phyloP scores from a whole-genome alignment of 805 yeast genomes.

The Cyberlindnera nakhonratchasimensis region DNA sequence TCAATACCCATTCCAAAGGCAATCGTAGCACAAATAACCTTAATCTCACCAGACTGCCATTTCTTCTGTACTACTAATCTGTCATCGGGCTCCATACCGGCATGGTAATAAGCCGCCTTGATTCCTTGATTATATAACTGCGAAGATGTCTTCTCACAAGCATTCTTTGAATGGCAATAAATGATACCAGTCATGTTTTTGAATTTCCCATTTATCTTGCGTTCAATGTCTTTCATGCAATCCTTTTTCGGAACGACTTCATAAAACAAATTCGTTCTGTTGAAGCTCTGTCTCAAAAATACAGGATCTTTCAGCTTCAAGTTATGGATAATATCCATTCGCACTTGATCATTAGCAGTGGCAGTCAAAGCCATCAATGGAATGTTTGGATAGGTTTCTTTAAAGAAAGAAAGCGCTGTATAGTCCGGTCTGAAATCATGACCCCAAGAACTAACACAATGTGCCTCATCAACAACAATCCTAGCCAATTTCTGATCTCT shows the following conservation, averaged over 20 bases:
- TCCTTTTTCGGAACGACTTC: constrained; percentile 67
- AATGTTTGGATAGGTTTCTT: constrained; percentile 65
- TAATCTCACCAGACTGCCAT: constrained; percentile 75
- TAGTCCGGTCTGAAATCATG: constrained; percentile 98
- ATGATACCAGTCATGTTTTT: constrained; percentile 75
- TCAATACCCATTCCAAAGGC: constrained; percentile 99
- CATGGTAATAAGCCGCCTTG: constrained; percentile 79
- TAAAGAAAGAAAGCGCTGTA: constrained; percentile 72
- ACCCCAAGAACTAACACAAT: constrained; percentile 98
- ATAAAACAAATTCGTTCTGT: constrained; percentile 80
- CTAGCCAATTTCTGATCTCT: constrained; percentile 63
- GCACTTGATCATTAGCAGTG: constrained; percentile 89
- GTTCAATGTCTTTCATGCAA: constrained; percentile 52
- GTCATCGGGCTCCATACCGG: constrained; percentile 85
- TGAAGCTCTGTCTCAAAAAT: constrained; percentile 84
- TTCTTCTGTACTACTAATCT: constrained; percentile 64
- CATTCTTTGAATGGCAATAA: constrained; percentile 85
- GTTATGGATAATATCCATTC: constrained; percentile 80
- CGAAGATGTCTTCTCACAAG: constrained; percentile 79
- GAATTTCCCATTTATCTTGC: constrained; percentile 50
- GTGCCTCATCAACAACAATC: constrained; percentile 95
- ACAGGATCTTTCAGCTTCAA: constrained; percentile 59
- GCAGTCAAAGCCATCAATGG: constrained; percentile 97
- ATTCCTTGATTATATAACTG: constrained; percentile 59
- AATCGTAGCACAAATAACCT: constrained; percentile 92